Percentiles rank a stretch among this genome's conserved stretches.
phyloP scores from a whole-genome alignment of 2,329 filamentous ascomycete species.

The Botrytis fragariae region DNA sequence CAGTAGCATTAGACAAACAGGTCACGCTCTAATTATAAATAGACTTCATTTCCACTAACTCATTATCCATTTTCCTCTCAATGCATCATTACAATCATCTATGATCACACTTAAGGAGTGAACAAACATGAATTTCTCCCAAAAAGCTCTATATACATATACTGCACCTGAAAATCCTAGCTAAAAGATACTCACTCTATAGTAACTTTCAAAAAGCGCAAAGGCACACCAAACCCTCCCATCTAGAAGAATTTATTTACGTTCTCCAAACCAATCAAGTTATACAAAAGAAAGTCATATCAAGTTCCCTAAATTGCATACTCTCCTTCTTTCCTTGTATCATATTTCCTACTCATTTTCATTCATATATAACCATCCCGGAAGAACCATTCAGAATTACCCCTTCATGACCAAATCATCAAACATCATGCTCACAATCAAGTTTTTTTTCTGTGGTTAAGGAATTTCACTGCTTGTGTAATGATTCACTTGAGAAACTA shows the following conservation, averaged over 20 bases:
- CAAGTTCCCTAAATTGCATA: neutral
- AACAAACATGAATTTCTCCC: neutral
- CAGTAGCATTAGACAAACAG: neutral
- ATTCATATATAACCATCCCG: neutral
- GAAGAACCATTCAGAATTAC: neutral
- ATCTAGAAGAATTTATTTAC: neutral
- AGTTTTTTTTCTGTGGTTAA: neutral
- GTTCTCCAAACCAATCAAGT: neutral
- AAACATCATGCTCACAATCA: neutral
- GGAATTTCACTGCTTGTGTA: fast-evolving
- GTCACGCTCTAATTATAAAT: no score
- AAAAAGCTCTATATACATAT: neutral
- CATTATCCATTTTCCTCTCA: no score
- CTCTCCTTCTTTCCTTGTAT: neutral
- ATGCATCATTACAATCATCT: neutral
- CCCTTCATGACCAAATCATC: neutral
- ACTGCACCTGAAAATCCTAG: neutral
- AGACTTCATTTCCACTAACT: no score
- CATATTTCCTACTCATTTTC: neutral
- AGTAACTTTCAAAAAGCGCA: neutral
- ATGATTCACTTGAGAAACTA: neutral
- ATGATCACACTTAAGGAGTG: fast-evolving
- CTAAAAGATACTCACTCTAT: neutral
- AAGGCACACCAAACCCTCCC: neutral
- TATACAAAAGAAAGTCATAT: neutral